Conservation (phyloP, 768 basidiomycete genomes). For the Coprinellus micaceus region DNA sequence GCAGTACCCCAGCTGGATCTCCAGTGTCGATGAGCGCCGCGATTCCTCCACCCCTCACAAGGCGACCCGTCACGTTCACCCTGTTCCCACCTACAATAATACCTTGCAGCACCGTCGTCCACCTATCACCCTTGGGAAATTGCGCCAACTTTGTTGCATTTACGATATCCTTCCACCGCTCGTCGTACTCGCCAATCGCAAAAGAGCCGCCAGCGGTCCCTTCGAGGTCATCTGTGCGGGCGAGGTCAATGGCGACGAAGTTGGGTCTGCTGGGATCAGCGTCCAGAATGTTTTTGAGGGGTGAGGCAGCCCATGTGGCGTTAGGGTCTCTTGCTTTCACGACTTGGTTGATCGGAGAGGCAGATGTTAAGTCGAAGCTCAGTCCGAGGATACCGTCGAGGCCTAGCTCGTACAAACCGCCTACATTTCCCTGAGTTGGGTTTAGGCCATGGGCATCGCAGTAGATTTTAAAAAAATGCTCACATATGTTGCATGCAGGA, state of each 20-base stretch:
- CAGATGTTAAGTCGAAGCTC: slow-evolving; percentile 26
- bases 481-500: slow-evolving; percentile 6
- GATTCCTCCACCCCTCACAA: slow-evolving; percentile 23
- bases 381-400: slow-evolving; percentile 34
- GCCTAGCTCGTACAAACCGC: slow-evolving; percentile 14
- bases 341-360: slow-evolving; percentile 27
- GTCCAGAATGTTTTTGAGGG: slow-evolving; percentile 38
- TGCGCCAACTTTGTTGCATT: slow-evolving; percentile 29
- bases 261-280: slow-evolving; percentile 31
- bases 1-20: background rate
- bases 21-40: slow-evolving; percentile 16
- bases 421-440: background rate
- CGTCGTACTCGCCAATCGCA: slow-evolving; percentile 40
- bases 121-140: slow-evolving; percentile 32
- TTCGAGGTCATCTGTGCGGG: slow-evolving; percentile 36
- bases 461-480: background rate
- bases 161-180: slow-evolving; percentile 27
- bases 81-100: slow-evolving; percentile 31
- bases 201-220: slow-evolving; percentile 37
- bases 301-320: slow-evolving; percentile 31
- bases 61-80: slow-evolving; percentile 26
- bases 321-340: slow-evolving; percentile 19
- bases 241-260: slow-evolving; percentile 40
- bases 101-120: slow-evolving; percentile 40
- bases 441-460: background rate